phyloP scores from a whole-genome alignment of 345 rosid species.

The Gossypium arboreum region DNA sequence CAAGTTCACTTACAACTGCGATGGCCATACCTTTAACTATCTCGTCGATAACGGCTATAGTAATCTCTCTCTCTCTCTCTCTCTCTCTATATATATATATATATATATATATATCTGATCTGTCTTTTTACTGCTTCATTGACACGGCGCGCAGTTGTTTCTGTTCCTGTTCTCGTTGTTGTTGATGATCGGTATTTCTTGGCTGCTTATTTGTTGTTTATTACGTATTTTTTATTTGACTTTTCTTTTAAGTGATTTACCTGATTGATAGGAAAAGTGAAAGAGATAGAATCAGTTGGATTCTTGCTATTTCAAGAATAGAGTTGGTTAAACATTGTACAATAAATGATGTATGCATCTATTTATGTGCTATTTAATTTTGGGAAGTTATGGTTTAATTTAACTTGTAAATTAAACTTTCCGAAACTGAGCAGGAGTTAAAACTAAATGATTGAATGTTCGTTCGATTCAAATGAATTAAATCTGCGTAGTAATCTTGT shows the following conservation, averaged over 20 bases:
- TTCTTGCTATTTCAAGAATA: background rate
- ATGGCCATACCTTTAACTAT: conserved; percentile 61
- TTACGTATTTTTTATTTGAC: background rate
- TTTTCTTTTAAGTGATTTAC: background rate
- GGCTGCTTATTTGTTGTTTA: background rate
- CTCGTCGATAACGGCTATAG: conserved; percentile 56
- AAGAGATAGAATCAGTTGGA: too few relatives aligned
- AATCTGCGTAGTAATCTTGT: background rate
- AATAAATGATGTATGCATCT: background rate
- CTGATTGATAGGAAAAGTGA: background rate
- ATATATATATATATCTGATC: background rate
- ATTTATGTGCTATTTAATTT: background rate
- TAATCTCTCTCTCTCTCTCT: background rate
- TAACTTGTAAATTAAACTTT: background rate
- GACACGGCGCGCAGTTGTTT: background rate
- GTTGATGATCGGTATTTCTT: background rate
- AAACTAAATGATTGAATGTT: background rate
- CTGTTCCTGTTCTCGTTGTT: background rate
- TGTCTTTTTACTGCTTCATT: background rate
- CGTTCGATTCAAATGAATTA: background rate
- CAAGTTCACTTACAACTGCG: conserved; percentile 68
- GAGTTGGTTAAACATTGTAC: background rate
- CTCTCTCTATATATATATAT: too few relatives aligned
- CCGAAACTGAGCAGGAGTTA: background rate
- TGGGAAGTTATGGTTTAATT: background rate